A percentile compares a stretch with the other conserved stretches of the same genome.
Evolutionary conservation across 306 rosid species (phyloP).

Genomic region (Sicyos baderoa): DNA sequence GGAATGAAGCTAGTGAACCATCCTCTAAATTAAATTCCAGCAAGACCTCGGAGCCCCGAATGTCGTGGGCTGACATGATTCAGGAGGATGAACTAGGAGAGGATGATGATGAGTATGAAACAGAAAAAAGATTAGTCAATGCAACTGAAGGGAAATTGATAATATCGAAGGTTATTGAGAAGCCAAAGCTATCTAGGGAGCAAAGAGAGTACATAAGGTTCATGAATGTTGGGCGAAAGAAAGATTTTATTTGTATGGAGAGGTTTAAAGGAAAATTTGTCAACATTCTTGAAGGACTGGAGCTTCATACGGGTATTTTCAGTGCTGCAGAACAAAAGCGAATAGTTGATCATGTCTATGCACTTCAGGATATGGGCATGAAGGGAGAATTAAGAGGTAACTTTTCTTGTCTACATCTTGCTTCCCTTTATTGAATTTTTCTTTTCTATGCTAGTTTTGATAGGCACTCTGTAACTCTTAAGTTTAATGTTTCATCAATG

Average conservation of each 20-base stretch:
- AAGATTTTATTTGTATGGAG: conserved; percentile 64
- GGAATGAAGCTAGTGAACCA: conserved; percentile 23
- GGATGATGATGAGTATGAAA: conserved; percentile 35
- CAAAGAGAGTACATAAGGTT: conserved; percentile 72
- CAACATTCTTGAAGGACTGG: conserved; percentile 77
- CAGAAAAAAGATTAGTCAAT: conserved; percentile 27
- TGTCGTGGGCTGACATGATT: conserved; percentile 99
- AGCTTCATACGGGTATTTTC: conserved; percentile 68
- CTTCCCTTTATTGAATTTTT: not conserved
- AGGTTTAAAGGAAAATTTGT: conserved; percentile 54
- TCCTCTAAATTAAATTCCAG: conserved; percentile 17
- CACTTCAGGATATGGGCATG: conserved; percentile 59
- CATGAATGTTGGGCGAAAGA: conserved; percentile 48
- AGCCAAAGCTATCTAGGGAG: conserved; percentile 62
- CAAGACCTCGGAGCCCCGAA: conserved; percentile 31
- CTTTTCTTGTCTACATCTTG: conserved; percentile 9
- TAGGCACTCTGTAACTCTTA: no score
- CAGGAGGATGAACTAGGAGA: conserved; percentile 77
- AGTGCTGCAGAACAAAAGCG: conserved; percentile 89
- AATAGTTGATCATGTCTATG: conserved; percentile 50
- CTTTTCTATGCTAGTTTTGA: no score
- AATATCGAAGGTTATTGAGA: conserved; percentile 34
- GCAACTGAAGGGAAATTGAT: conserved; percentile 29
- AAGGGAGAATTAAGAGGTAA: conserved; percentile 75
- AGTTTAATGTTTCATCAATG: no score